Evolutionary conservation across 345 rosid genomes (phyloP).

Genomic region (Nephelium lappaceum): DNA sequence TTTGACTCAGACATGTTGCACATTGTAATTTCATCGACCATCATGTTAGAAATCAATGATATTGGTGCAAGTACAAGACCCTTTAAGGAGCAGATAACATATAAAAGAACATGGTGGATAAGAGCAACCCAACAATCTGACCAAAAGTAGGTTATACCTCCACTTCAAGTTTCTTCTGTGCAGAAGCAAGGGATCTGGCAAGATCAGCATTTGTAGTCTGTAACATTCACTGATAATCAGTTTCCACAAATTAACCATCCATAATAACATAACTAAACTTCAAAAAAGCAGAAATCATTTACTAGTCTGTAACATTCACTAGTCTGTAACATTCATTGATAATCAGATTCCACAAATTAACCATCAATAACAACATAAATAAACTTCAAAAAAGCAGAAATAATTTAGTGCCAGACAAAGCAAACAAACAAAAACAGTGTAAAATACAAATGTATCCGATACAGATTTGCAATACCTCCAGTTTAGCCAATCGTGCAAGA

Average conservation of each 20-base stretch:
- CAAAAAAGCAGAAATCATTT: slow-evolving; percentile 5
- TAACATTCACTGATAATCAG: slow-evolving; percentile 40
- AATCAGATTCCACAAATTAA: slow-evolving; percentile 31
- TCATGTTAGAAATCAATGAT: background rate
- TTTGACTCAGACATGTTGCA: background rate
- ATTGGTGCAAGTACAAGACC: slow-evolving; percentile 4
- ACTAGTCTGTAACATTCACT: slow-evolving; percentile 27
- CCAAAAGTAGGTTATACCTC: slow-evolving; percentile 62
- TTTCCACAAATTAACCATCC: slow-evolving; percentile 17
- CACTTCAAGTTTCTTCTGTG: slow-evolving; percentile 81
- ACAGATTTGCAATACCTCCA: slow-evolving; percentile 61
- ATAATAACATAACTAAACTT: slow-evolving; percentile 16
- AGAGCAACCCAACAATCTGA: slow-evolving; percentile 16
- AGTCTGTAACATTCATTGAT: slow-evolving; percentile 43
- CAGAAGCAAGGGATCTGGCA: slow-evolving; percentile 75
- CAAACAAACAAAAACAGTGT: background rate
- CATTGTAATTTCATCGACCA: background rate
- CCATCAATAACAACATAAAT: slow-evolving; percentile 10
- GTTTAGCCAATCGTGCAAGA: slow-evolving; percentile 69
- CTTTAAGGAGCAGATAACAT: slow-evolving; percentile 7
- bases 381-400: slow-evolving; percentile 13
- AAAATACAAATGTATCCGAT: slow-evolving; percentile 20
- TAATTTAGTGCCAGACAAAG: background rate
- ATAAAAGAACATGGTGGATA: slow-evolving; percentile 8
- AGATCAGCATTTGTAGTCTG: slow-evolving; percentile 92